Conservation (phyloP, 768 basidiomycete species). For the Amanita rimosa region DNA sequence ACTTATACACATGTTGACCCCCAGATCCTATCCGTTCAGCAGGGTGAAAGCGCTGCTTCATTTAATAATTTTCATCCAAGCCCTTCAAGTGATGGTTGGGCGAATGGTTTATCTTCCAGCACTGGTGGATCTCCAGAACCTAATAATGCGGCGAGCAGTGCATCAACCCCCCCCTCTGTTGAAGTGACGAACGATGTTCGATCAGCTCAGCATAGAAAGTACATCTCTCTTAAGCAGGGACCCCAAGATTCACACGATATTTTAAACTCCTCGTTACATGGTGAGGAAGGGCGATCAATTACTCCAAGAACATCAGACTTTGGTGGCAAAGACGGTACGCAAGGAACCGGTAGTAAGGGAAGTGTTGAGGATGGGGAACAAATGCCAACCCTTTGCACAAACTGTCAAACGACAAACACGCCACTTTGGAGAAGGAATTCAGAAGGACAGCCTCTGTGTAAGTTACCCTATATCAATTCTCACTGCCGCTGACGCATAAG, state of each 20-base stretch:
- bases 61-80: conserved; percentile 55
- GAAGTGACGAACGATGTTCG: conserved; percentile 27
- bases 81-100: conserved; percentile 78
- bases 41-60: conserved; percentile 12
- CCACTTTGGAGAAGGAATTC: conserved; percentile 90
- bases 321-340: background rate
- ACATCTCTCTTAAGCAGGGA: conserved; percentile 52
- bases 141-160: conserved; percentile 46
- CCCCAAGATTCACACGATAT: conserved; percentile 45
- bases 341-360: conserved; percentile 5
- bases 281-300: conserved; percentile 15
- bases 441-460: conserved; percentile 86
- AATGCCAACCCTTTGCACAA: conserved; percentile 79
- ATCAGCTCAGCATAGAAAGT: conserved; percentile 34
- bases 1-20: conserved; percentile 84
- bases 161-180: conserved; percentile 62
- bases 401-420: conserved; percentile 93
- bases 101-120: conserved; percentile 55
- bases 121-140: conserved; percentile 69
- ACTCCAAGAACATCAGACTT: background rate
- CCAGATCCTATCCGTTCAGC: conserved; percentile 50
- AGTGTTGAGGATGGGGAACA: conserved; percentile 52
- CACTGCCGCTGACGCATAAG: conserved; percentile 8
- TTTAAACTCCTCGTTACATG: conserved; percentile 42
- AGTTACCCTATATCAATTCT: conserved; percentile 19